A percentile compares a stretch with the other conserved stretches of the same genome.
phyloP scores from a whole-genome alignment of 1,139 yeast species.

The Candida labiduridarum region DNA sequence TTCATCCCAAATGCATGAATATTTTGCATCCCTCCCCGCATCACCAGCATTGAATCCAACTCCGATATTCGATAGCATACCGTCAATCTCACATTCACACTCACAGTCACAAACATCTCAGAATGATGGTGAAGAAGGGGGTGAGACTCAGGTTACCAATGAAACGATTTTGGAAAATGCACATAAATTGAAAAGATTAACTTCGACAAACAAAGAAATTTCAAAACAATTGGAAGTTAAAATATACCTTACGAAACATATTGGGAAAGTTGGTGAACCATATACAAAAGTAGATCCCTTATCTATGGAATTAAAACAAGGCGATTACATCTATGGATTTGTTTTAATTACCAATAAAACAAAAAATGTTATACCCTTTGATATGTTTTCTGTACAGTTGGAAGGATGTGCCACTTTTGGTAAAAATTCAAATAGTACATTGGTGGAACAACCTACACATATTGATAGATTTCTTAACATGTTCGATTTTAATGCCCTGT shows the following conservation, averaged over 20 bases:
- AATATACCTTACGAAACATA: conserved; percentile 32
- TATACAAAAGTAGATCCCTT: conserved; percentile 35
- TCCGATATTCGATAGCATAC: neutral
- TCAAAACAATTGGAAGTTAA: conserved; percentile 31
- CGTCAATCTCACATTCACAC: too few relatives aligned
- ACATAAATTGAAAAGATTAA: conserved; percentile 36
- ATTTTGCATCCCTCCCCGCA: conserved; percentile 24
- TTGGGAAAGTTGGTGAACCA: conserved; percentile 32
- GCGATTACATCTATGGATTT: conserved; percentile 43
- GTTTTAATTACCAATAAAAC: conserved; percentile 38
- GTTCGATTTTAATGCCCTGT: conserved; percentile 47
- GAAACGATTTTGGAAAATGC: conserved; percentile 37
- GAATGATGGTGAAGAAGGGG: conserved; percentile 11
- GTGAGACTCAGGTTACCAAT: conserved; percentile 13
- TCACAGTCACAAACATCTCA: too few relatives aligned
- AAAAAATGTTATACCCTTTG: conserved; percentile 34
- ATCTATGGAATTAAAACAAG: conserved; percentile 37
- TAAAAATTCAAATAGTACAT: conserved; percentile 12
- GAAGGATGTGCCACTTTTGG: conserved; percentile 37
- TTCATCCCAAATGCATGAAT: conserved; percentile 18
- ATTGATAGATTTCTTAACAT: conserved; percentile 30
- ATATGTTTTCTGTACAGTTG: conserved; percentile 42
- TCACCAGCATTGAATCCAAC: conserved; percentile 18
- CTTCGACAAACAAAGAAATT: conserved; percentile 31
- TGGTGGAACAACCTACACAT: conserved; percentile 16